Evolutionary conservation across 2,329 filamentous ascomycete species (phyloP).

Genomic region (Ambrosiella beaveri): DNA sequence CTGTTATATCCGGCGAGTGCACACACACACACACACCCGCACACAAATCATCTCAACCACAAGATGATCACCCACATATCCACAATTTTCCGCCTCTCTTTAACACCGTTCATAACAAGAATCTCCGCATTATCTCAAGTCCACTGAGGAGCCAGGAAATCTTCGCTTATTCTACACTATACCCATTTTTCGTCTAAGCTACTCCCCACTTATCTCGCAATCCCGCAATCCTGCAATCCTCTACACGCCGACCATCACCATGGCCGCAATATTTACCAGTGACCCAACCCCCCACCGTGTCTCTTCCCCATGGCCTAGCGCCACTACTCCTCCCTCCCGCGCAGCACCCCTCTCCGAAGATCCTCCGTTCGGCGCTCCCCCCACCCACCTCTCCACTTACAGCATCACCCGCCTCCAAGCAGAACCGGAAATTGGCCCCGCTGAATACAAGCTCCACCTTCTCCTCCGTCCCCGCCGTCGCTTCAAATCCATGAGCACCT

Average conservation of each 20-base stretch:
- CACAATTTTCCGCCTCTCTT: background rate
- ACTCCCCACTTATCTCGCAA: background rate
- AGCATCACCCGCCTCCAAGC: slow-evolving; percentile 63
- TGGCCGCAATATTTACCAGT: slow-evolving; percentile 95
- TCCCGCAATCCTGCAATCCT: background rate
- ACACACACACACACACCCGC: no score
- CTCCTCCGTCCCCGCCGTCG: slow-evolving; percentile 61
- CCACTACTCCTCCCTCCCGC: slow-evolving; percentile 21
- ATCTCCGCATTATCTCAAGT: no score
- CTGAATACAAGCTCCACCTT: slow-evolving; percentile 91
- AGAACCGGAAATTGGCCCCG: slow-evolving; percentile 85
- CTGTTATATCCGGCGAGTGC: no score
- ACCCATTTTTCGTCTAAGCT: background rate
- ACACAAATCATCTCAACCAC: background rate
- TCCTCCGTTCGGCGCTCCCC: slow-evolving; percentile 9
- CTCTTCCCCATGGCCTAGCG: slow-evolving; percentile 71
- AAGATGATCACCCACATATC: slow-evolving; percentile 11
- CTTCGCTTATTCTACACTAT: background rate
- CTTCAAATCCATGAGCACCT: slow-evolving; percentile 55
- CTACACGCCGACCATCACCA: slow-evolving; percentile 20
- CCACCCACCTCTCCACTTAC: slow-evolving; percentile 38
- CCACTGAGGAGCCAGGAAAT: no score
- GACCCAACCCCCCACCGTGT: slow-evolving; percentile 76
- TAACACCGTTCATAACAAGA: background rate
- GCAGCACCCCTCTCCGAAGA: slow-evolving; percentile 14